Evolutionary conservation across 139 green algal species (phyloP), one percentile per base, ranked within the genome.

Genomic region (Pleodorina starrii): DNA sequence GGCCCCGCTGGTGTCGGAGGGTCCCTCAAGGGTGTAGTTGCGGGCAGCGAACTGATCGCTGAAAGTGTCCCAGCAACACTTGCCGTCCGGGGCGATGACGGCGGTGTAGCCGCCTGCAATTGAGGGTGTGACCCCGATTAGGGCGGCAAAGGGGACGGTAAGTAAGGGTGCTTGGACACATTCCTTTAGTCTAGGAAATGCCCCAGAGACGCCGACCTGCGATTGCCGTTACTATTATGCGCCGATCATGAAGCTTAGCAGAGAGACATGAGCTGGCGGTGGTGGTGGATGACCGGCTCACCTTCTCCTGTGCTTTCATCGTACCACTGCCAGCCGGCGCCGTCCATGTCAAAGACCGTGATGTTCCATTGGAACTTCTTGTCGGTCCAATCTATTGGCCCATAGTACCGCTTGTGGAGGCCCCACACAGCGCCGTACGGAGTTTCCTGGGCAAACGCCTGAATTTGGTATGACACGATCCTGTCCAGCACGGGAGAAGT

Each of bases 41-140:
- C 29, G 43, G 25, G 6, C 74, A 27, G 12, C 17, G 0, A 82
- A 5, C 29, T 43, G 46, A 2, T 27, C 9, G 3, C 19, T 36
- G 11, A 9, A 82, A 0, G 0, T 42, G 74, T 82, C 74, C 74
- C 74, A 82, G 44, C 74, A 82, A 29, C 74, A 82, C 44, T 82
- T 63, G 27, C 44, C 74, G 44, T 82, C 19, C 74, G 74, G 74
- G 27, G 74, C 44, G 11, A 82, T 82, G 25, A 82, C 44, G 44
- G 60, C 63, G 0, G 48, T 40, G 44, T 44, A 82, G 44, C 74
- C 74, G 0, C 10, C 72, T 79, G 72, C n/a, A n/a, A n/a, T n/a
- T n/a, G n/a, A n/a, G n/a, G n/a, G n/a, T n/a, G n/a, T n/a, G n/a
- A n/a, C n/a, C n/a, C n/a, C n/a, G n/a, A n/a, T n/a, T n/a, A n/a